Conservation (phyloP, 495 filamentous ascomycete species). For the Neurospora sublineolata region DNA sequence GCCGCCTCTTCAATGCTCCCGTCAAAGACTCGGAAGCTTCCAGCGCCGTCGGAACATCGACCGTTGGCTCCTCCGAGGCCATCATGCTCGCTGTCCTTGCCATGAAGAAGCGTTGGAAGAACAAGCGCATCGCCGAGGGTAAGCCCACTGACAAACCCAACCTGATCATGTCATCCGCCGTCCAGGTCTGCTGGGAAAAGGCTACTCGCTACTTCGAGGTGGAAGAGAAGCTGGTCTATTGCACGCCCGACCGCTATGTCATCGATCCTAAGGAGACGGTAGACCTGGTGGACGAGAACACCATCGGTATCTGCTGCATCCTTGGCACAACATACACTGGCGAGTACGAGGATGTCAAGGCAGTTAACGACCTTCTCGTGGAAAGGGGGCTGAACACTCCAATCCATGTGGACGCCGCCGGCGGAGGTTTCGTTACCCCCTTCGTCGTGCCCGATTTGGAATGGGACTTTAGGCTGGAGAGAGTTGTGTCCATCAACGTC, state of each 20-base stretch:
- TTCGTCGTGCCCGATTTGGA: slow-evolving; percentile 69
- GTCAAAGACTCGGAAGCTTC: slow-evolving; percentile 29
- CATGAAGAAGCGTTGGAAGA: slow-evolving; percentile 94
- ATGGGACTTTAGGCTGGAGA: slow-evolving; percentile 82
- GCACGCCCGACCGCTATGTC: slow-evolving; percentile 66
- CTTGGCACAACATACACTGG: slow-evolving; percentile 91
- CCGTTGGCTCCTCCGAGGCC: slow-evolving; percentile 77
- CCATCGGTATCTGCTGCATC: slow-evolving; percentile 85
- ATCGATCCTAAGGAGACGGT: slow-evolving; percentile 80
- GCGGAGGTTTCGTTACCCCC: slow-evolving; percentile 80
- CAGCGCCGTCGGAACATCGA: slow-evolving; percentile 70
- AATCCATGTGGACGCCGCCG: slow-evolving; percentile 87
- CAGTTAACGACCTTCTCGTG: slow-evolving; percentile 70
- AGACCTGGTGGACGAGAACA: slow-evolving; percentile 83
- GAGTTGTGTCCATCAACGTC: slow-evolving; percentile 84
- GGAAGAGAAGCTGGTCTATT: slow-evolving; percentile 81
- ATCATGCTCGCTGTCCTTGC: slow-evolving; percentile 84
- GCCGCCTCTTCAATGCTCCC: slow-evolving; percentile 71
- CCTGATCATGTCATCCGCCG: slow-evolving; percentile 84
- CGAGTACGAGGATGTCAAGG: slow-evolving; percentile 87
- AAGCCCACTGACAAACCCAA: slow-evolving; percentile 69
- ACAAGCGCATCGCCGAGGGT: slow-evolving; percentile 64
- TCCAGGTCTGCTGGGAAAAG: slow-evolving; percentile 96
- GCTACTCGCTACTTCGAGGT: slow-evolving; percentile 90
- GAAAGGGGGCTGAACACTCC: slow-evolving; percentile 60